These are phyloP conservation scores for Fraxinus nigra DNA, from an alignment of 305 asterid species.

Conservation along the genomic window DNA sequence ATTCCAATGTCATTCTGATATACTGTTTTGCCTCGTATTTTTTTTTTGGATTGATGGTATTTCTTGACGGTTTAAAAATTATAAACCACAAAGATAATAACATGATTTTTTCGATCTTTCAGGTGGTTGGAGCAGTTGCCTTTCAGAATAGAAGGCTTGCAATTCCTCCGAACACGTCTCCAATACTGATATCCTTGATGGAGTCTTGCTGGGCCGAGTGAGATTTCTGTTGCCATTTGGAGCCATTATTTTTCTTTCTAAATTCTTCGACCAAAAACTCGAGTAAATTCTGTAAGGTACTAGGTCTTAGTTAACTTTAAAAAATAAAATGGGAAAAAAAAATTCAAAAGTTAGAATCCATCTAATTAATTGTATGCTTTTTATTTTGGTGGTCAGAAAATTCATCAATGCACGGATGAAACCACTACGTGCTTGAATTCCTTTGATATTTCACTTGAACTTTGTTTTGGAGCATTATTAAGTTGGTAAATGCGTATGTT, in stretches of 20 bases:
- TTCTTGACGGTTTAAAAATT: neutral
- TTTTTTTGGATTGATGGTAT: neutral
- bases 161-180: constrained; percentile 68
- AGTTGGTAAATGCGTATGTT: no score
- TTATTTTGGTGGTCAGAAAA: neutral
- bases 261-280: neutral
- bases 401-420: no score
- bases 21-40: neutral
- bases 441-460: neutral
- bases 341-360: neutral
- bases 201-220: constrained; percentile 98
- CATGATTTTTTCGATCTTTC: constrained; percentile 1
- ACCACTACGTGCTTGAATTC: neutral
- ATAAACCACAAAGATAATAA: neutral
- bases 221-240: constrained; percentile 21
- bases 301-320: neutral
- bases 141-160: constrained; percentile 85
- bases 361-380: neutral
- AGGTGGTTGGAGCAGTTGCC: constrained; percentile 98
- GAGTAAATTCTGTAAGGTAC: neutral
- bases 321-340: neutral
- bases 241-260: neutral
- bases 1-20: neutral
- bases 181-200: constrained; percentile 66
- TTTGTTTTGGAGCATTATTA: no score